phyloP scores from a whole-genome alignment of 2,329 filamentous ascomycete genomes.

The Fusarium haematococcum region DNA sequence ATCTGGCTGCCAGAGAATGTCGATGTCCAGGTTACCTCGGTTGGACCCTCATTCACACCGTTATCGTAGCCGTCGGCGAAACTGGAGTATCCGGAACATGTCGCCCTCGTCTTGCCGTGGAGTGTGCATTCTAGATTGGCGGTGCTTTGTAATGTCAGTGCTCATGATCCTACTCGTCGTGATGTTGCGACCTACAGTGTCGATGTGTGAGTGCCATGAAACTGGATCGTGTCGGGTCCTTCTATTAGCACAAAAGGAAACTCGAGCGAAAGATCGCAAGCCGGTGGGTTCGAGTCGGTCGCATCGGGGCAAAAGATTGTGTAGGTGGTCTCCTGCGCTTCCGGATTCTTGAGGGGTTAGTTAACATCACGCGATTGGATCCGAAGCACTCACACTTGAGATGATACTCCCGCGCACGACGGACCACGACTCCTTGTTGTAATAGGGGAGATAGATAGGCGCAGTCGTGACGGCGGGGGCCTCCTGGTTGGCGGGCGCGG shows the following conservation, averaged over 20 bases:
- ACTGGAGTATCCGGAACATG: constrained; percentile 62
- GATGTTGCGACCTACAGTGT: constrained; percentile 51
- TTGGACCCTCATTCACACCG: constrained; percentile 55
- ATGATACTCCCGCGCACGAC: constrained; percentile 60
- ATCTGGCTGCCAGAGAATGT: constrained; percentile 57
- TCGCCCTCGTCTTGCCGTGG: constrained; percentile 56
- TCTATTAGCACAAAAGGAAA: constrained; percentile 62
- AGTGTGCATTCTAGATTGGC: constrained; percentile 58
- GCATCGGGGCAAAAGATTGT: constrained; percentile 62
- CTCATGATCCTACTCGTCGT: too few species aligned
- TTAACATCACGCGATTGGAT: background rate
- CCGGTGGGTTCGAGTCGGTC: constrained; percentile 52
- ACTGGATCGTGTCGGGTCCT: constrained; percentile 58
- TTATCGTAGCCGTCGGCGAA: constrained; percentile 54
- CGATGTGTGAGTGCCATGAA: constrained; percentile 57
- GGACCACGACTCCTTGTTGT: constrained; percentile 56
- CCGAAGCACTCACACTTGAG: constrained; percentile 51
- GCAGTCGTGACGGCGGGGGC: constrained; percentile 53
- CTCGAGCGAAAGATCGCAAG: constrained; percentile 58
- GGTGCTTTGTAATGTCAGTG: constrained; percentile 49
- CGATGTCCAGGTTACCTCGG: constrained; percentile 58
- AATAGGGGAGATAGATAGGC: constrained; percentile 60
- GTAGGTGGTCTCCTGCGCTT: constrained; percentile 55
- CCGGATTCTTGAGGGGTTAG: constrained; percentile 37
- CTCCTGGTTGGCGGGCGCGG: constrained; percentile 33